Evolutionary conservation across 1,284 basidiomycete genomes (phyloP).

Genomic region (Earliella scabrosa): DNA sequence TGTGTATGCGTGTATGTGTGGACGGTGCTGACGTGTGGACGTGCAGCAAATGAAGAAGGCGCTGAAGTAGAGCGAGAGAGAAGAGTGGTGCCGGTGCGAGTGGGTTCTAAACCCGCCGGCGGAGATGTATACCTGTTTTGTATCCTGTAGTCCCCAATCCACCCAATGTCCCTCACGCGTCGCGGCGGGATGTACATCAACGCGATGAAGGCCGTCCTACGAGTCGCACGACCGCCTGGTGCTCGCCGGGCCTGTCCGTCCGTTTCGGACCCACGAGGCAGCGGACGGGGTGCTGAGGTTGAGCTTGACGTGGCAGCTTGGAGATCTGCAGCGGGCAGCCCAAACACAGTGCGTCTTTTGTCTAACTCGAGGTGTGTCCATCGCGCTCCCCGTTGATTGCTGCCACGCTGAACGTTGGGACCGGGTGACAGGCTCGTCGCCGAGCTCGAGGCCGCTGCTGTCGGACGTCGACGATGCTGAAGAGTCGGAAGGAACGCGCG

Average conservation of each 20-base stretch:
- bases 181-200: conserved; percentile 1
- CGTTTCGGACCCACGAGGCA: conserved; percentile 9
- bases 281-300: conserved; percentile 1
- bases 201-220: conserved; percentile 1
- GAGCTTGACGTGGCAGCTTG: too few relatives aligned
- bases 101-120: conserved; percentile 5
- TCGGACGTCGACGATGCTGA: not conserved
- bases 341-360: too few relatives aligned
- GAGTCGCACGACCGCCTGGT: not conserved
- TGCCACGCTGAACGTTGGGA: too few relatives aligned
- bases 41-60: conserved; percentile 77
- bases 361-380: too few relatives aligned
- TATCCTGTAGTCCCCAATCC: conserved; percentile 28
- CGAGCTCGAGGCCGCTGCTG: not conserved
- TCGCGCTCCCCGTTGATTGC: too few relatives aligned
- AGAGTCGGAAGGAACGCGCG: too few relatives aligned
- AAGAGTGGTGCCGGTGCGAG: too few relatives aligned
- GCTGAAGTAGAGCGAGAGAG: conserved; percentile 52
- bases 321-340: too few relatives aligned
- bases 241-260: not conserved
- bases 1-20: not conserved
- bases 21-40: too few relatives aligned
- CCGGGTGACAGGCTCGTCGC: too few relatives aligned
- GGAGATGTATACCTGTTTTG: conserved; percentile 24
- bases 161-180: conserved; percentile 1